Base-by-base conservation (phyloP, 139 green algal species). In the Chlorella sp. region DNA sequence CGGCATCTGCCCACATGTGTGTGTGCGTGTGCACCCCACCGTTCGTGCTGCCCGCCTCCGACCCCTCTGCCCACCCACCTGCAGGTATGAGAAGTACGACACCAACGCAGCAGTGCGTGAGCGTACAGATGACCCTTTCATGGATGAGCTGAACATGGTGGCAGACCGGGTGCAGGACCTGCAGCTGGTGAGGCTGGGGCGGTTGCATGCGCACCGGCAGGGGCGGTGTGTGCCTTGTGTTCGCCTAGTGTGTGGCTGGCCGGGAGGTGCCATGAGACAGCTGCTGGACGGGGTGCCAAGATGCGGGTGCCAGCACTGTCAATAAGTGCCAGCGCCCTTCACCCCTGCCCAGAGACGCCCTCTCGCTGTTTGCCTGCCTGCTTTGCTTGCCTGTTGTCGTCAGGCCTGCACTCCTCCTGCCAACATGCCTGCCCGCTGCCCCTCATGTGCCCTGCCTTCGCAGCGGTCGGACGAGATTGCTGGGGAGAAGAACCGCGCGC, bases 31-130 rank as follows among this genome's bases (percentile, higher is more conserved):
- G 14, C 18, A 18, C 60, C 69, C 3, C 69, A 15, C 4, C 2
- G 26, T 77, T 57, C 32, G 32, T 22, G n/a, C 80, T 48, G 30
- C n/a, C 30, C 79, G 12, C n/a, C n/a, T 57, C n/a, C 32, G 32
- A 80, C 68, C n/a, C 30, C 28, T n/a, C 28, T 57, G 78, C 24
- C 19, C 12, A 36, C 80, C 26, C 15, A 53, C 30, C 40, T 86
- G 34, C 87, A 98, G 96, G 85, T 98, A 98, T 91, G 96, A 96
- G 48, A 96, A 97, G 71, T 98, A 96, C 90, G 91, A 95, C 19
- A 85, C 87, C 60, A 93, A 94, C 73, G 89, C 81, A 1, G 87
- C 88, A 30, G 64, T 89, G 22, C 88, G 77, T 22, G 90, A 81
- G 15, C 96, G 94, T 83, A 91, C 91, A 21, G 91, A 94, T 28